These are phyloP conservation scores for Erodium maritimum DNA, from an alignment of 345 rosid species.

Conservation along the genomic window DNA sequence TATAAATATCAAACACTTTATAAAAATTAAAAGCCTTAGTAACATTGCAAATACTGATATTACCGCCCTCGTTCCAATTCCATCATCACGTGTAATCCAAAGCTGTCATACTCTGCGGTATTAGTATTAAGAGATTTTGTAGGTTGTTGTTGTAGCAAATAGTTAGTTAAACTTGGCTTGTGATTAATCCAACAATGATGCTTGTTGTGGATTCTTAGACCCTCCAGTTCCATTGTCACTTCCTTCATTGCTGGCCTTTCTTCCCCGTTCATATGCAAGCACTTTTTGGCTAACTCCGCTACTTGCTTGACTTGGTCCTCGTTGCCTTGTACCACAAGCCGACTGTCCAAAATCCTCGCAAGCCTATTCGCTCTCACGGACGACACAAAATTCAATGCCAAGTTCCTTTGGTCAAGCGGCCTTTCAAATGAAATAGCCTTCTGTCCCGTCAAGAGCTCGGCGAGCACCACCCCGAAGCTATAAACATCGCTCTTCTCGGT, in stretches of 20 bases:
- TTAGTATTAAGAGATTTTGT: neutral
- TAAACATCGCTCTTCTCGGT: slow-evolving; percentile 15
- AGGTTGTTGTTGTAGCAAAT: neutral
- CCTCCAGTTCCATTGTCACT: neutral
- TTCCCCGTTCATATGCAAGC: neutral
- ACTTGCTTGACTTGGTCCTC: neutral
- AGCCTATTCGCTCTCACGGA: slow-evolving; percentile 12
- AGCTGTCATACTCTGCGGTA: neutral
- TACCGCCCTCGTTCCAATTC: neutral
- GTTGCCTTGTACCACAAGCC: slow-evolving; percentile 1
- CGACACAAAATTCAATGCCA: slow-evolving; percentile 8
- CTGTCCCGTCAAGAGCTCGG: slow-evolving; percentile 6
- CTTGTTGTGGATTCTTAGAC: neutral
- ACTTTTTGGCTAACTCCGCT: neutral
- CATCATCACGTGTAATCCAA: neutral
- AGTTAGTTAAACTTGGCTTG: neutral
- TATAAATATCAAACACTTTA: neutral
- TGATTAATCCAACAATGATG: neutral
- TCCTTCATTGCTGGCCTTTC: neutral
- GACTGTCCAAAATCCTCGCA: slow-evolving; percentile 3
- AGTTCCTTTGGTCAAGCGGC: slow-evolving; percentile 10
- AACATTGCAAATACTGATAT: neutral
- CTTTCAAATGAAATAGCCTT: slow-evolving; percentile 9
- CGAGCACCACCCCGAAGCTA: slow-evolving; percentile 8
- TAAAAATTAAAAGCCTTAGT: neutral